Evolutionary conservation across 192 early-diverging fungal genomes (phyloP), one percentile per base, ranked within the genome.

Genomic region (Pilobolus umbonatus): DNA sequence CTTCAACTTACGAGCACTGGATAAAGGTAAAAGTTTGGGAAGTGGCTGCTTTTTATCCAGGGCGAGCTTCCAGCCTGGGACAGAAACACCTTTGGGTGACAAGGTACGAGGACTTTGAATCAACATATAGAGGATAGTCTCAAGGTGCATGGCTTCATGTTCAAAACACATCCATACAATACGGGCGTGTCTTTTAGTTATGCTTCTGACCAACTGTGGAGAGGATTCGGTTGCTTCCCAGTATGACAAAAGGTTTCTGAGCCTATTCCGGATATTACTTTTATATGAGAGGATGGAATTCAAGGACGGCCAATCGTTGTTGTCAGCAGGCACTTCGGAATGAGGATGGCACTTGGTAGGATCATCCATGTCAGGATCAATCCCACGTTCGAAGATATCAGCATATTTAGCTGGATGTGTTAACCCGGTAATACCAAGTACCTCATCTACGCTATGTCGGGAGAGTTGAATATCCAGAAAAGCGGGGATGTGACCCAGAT

Each of bases 131-230:
- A 96, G 68, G 17, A 96, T 35, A 0, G 94, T 97, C 67, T 97
- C 94, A 7, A 93, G 67, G 57, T 97, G 94, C 92, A 95, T 87
- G 1, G 86, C 92, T 58, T 97, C 89, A 65, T 97, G 94, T 67
- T 97, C 94, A 75, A 88, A 94, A 11, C 78, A 75, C 92, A 96
- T 94, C 80, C 81, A 91, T 21, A 94, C 26, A 14, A 83, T 80
- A 19, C 90, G 75, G 5, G 75, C 81, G 29, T 82, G 24, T 24
- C 72, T 57, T 9, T 22, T 54, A 25, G 68, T 68, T 15, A 50
- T 15, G 2, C 65, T 65, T 26, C 61, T 26, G 9, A 56, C 61
- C 9, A 54, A 36, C 11, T 22, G 38, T 15, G 4, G 8, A 12
- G 19, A 38, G 9, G 32, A 36, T 3, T 59, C 52, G 34, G 39